A percentile compares a stretch with the other conserved stretches of the same genome.
These are phyloP conservation scores for Sugiyamaella chiloensis DNA, from an alignment of 805 yeast genomes.

Conservation along the genomic window DNA sequence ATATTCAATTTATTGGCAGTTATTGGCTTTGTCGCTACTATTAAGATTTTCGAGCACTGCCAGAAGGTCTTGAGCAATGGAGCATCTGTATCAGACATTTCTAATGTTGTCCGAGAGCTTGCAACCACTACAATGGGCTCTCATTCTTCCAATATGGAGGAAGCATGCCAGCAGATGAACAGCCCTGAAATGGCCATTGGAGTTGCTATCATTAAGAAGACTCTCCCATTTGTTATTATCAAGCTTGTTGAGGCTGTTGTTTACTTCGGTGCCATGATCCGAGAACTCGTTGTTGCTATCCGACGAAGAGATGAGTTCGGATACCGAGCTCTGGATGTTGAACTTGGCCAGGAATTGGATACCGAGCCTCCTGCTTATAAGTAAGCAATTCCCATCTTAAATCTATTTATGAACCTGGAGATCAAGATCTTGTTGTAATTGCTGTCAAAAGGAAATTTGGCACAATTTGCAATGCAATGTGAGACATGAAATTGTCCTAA, in stretches of 20 bases:
- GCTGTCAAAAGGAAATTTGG: too few relatives aligned
- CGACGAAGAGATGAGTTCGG: conserved; percentile 2
- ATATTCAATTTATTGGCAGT: background rate
- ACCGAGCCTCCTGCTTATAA: too few relatives aligned
- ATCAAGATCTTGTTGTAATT: too few relatives aligned
- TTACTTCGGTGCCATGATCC: conserved; percentile 1
- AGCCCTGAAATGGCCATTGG: background rate
- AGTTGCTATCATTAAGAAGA: background rate
- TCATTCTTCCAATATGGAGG: background rate
- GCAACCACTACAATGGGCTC: background rate
- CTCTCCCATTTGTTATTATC: background rate
- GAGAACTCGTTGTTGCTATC: conserved; percentile 1
- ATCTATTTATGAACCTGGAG: too few relatives aligned
- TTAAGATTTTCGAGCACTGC: background rate
- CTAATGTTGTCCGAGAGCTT: background rate
- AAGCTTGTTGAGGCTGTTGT: background rate
- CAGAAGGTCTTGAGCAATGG: background rate
- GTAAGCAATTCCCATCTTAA: too few relatives aligned
- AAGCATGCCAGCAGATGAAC: background rate
- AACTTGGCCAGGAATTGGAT: background rate
- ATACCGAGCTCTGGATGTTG: background rate
- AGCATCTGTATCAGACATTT: background rate
- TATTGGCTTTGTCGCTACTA: background rate
- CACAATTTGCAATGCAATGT: too few relatives aligned
- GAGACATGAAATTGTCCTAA: too few relatives aligned